Evolutionary conservation across 1,284 basidiomycete genomes (phyloP).

Genomic region (Ganoderma meredithae): DNA sequence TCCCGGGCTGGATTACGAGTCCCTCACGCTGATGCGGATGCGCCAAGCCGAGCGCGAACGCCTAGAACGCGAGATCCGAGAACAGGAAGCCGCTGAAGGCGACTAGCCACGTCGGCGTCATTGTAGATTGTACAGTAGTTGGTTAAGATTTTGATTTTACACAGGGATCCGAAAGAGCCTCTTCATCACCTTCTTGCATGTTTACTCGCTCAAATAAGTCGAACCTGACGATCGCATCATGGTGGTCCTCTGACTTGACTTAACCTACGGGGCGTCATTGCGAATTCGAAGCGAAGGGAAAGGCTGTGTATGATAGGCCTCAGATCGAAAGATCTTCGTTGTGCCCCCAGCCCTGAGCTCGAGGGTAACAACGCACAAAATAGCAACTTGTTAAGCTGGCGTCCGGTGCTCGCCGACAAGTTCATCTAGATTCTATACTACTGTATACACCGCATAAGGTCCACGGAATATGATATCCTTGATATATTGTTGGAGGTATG

Average conservation of each 20-base stretch:
- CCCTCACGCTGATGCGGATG: conserved; percentile 81
- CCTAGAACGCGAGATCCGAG: conserved; percentile 78
- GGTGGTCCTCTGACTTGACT: not conserved
- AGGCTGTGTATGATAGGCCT: too few species aligned
- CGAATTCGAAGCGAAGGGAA: too few species aligned
- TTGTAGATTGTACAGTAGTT: not conserved
- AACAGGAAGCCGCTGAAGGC: conserved; percentile 58
- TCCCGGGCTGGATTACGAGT: conserved; percentile 76
- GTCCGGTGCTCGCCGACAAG: not conserved
- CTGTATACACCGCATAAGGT: not conserved
- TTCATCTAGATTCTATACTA: not conserved
- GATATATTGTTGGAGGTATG: not conserved
- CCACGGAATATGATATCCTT: not conserved
- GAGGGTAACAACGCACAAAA: too few species aligned
- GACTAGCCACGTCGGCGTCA: not conserved
- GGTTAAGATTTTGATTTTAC: too few species aligned
- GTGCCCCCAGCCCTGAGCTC: not conserved
- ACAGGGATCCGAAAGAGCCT: too few species aligned
- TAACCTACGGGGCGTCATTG: not conserved
- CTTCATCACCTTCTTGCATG: not conserved
- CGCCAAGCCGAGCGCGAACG: conserved; percentile 81
- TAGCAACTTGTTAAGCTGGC: too few species aligned
- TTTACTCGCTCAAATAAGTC: conserved; percentile 29
- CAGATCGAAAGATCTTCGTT: not conserved
- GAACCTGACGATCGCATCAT: too few species aligned